phyloP scores from a whole-genome alignment of 768 basidiomycete genomes.

The Candolleomyces aberdarensis region DNA sequence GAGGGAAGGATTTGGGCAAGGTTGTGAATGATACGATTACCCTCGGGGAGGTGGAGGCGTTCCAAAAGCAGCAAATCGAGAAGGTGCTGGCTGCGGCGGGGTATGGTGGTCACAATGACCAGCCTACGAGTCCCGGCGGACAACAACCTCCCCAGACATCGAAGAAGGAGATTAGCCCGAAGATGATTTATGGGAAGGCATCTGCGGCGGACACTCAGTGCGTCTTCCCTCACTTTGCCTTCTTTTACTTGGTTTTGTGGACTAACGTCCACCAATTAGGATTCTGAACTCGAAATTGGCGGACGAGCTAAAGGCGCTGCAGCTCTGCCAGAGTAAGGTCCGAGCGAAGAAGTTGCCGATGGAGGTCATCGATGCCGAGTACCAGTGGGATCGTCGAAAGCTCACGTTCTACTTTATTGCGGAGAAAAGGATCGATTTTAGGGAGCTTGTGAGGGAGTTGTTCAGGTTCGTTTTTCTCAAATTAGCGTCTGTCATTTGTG shows the following conservation, averaged over 20 bases:
- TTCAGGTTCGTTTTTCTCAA: slow-evolving; percentile 60
- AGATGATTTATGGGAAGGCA: slow-evolving; percentile 93
- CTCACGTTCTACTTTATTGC: slow-evolving; percentile 97
- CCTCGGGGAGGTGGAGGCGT: slow-evolving; percentile 84
- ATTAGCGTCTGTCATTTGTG: background rate
- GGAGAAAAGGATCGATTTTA: slow-evolving; percentile 93
- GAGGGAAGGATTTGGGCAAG: slow-evolving; percentile 90
- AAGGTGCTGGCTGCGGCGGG: slow-evolving; percentile 44
- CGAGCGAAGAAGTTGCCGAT: slow-evolving; percentile 93
- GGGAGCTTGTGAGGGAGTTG: slow-evolving; percentile 92
- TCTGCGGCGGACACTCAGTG: slow-evolving; percentile 76
- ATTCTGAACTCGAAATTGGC: slow-evolving; percentile 77
- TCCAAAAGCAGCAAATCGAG: slow-evolving; percentile 78
- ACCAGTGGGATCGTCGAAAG: slow-evolving; percentile 99
- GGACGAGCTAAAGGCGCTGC: slow-evolving; percentile 90
- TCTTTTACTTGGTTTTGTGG: slow-evolving; percentile 5
- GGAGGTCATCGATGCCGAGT: slow-evolving; percentile 98
- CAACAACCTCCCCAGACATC: slow-evolving; percentile 19
- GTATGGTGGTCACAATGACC: slow-evolving; percentile 29
- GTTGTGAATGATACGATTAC: slow-evolving; percentile 91
- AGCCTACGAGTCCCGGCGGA: slow-evolving; percentile 50
- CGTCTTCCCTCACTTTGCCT: slow-evolving; percentile 19
- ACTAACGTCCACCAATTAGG: slow-evolving; percentile 33
- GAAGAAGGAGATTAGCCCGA: slow-evolving; percentile 95
- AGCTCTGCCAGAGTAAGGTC: slow-evolving; percentile 89